phyloP scores from a whole-genome alignment of 768 basidiomycete species.

The Xerocomellus intermedius region DNA sequence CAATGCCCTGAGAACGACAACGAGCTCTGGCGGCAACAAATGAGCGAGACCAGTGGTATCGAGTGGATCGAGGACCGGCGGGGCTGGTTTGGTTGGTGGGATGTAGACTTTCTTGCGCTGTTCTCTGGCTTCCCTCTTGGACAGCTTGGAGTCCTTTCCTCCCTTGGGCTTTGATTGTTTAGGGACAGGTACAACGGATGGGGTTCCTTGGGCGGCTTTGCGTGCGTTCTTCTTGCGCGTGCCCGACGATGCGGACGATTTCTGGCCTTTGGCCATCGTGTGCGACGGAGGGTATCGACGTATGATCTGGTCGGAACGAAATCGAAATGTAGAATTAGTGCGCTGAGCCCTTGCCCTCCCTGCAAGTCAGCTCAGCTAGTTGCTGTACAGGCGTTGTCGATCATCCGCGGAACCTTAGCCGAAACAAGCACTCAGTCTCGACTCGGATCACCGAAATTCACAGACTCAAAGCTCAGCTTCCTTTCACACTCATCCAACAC shows the following conservation, averaged over 20 bases:
- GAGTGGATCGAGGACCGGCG: constrained; percentile 78
- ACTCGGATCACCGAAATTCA: no score
- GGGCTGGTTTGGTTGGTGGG: constrained; percentile 76
- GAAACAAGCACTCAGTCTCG: not conserved
- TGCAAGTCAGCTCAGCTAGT: no score
- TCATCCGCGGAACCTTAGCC: not conserved
- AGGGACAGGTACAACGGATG: constrained; percentile 25
- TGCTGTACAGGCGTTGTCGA: not conserved
- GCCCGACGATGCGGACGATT: constrained; percentile 79
- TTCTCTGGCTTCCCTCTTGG: constrained; percentile 52
- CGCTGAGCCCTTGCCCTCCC: no score
- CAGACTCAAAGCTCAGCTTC: not conserved
- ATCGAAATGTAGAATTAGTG: not conserved
- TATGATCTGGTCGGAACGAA: not conserved
- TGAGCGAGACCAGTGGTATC: constrained; percentile 79
- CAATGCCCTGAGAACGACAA: constrained; percentile 76
- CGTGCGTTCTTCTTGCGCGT: constrained; percentile 94
- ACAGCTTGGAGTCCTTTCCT: constrained; percentile 48
- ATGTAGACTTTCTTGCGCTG: constrained; percentile 85
- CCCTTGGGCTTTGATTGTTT: constrained; percentile 48
- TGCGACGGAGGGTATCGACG: constrained; percentile 1
- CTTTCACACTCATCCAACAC: not conserved
- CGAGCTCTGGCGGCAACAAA: constrained; percentile 72
- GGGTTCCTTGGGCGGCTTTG: constrained; percentile 46
- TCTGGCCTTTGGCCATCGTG: constrained; percentile 46